Percentiles rank a stretch among this genome's conserved stretches.
Conservation (phyloP, 2,329 filamentous ascomycete genomes). For the Diaporthe humulicola region DNA sequence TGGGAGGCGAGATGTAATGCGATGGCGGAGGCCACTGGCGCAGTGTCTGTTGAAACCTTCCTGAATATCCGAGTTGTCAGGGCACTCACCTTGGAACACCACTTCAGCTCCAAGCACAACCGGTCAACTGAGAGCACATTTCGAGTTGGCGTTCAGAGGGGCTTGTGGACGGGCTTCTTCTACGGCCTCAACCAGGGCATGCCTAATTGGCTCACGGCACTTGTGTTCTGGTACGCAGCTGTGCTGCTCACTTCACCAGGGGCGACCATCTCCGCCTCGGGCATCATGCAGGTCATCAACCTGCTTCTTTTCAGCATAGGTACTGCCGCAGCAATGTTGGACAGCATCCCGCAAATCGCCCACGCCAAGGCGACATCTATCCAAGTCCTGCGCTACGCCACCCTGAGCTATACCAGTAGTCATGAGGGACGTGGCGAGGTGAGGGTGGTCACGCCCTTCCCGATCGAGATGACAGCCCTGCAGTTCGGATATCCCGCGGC, state of each 20-base stretch:
- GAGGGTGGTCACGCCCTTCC: constrained; percentile 54
- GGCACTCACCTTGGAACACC: constrained; percentile 78
- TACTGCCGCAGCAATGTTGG: constrained; percentile 77
- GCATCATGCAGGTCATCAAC: constrained; percentile 81
- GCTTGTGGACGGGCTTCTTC: constrained; percentile 75
- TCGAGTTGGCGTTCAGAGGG: constrained; percentile 73
- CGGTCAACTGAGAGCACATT: constrained; percentile 66
- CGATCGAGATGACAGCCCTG: constrained; percentile 68
- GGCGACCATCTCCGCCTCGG: constrained; percentile 61
- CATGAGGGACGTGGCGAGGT: constrained; percentile 68
- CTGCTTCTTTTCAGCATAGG: constrained; percentile 87
- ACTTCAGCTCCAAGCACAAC: constrained; percentile 76
- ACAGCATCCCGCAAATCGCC: constrained; percentile 84
- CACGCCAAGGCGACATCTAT: constrained; percentile 79
- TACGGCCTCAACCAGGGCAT: constrained; percentile 84
- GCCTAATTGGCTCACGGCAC: constrained; percentile 78
- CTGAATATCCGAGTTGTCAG: constrained; percentile 84
- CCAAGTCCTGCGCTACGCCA: constrained; percentile 78
- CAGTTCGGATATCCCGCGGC: constrained; percentile 79
- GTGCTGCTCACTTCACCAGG: constrained; percentile 68
- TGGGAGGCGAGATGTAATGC: constrained; percentile 81
- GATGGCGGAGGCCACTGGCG: constrained; percentile 69
- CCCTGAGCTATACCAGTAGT: constrained; percentile 66
- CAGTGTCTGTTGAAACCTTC: constrained; percentile 81
- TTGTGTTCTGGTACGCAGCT: constrained; percentile 88